Conservation (phyloP, 1,284 basidiomycete genomes). For the Acaromyces ingoldii region DNA sequence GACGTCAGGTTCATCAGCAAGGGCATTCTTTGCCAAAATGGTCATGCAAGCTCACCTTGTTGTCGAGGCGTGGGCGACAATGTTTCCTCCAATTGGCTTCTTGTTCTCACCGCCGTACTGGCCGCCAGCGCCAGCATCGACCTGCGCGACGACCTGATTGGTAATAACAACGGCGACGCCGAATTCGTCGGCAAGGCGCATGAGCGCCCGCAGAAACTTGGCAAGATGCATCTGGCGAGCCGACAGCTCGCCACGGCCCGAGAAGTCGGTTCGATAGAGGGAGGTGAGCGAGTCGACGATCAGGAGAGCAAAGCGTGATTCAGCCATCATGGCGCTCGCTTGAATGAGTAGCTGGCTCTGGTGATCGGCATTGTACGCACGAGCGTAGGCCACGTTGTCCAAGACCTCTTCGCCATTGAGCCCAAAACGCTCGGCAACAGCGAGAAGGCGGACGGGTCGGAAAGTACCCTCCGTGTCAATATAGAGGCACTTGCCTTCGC, state of each 20-base stretch:
- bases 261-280: constrained; percentile 92
- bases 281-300: constrained; percentile 97
- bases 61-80: constrained; percentile 51
- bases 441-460: constrained; percentile 87
- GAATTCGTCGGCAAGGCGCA: constrained; percentile 93
- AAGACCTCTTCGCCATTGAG: constrained; percentile 94
- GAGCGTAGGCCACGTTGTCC: constrained; percentile 96
- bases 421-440: constrained; percentile 91
- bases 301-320: constrained; percentile 79
- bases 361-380: constrained; percentile 98
- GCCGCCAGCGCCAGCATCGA: constrained; percentile 85
- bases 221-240: constrained; percentile 95
- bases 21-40: neutral
- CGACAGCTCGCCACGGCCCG: constrained; percentile 88
- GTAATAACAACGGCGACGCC: constrained; percentile 96
- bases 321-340: constrained; percentile 71
- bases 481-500: constrained; percentile 97
- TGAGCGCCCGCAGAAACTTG: constrained; percentile 86
- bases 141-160: constrained; percentile 98
- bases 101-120: constrained; percentile 63
- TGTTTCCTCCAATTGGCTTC: constrained; percentile 71
- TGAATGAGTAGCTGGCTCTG: constrained; percentile 84
- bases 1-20: constrained; percentile 6
- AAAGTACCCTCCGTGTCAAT: constrained; percentile 99
- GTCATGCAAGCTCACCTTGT: constrained; percentile 30